Conservation (phyloP, 2,329 filamentous ascomycete species). For the Talaromyces rugulosus region DNA sequence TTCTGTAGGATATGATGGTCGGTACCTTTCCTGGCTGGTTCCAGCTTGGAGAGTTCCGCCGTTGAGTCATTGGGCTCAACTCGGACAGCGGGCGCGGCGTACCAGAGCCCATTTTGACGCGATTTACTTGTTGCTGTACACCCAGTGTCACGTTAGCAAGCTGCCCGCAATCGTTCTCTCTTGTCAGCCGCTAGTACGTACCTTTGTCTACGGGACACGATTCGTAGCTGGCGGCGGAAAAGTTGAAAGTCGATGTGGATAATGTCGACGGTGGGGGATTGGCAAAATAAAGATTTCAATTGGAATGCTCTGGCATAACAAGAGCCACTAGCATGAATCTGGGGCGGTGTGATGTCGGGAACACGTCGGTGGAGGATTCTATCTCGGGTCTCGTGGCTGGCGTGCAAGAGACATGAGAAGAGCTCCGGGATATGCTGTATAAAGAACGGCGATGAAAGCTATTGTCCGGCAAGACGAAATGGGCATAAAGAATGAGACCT, state of each 20-base stretch:
- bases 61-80: constrained; percentile 77
- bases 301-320: constrained; percentile 12
- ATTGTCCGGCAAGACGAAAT: not conserved
- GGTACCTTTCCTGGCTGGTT: constrained; percentile 69
- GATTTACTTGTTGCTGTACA: not conserved
- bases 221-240: not conserved
- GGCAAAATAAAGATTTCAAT: not conserved
- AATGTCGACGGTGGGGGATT: not conserved
- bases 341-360: constrained; percentile 1
- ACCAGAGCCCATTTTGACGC: constrained; percentile 55
- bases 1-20: constrained; percentile 9
- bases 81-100: constrained; percentile 76
- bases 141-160: not conserved
- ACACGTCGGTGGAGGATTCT: not conserved
- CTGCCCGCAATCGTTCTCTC: not conserved
- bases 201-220: not conserved
- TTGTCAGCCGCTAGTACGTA: not conserved
- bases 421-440: not conserved
- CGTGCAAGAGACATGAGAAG: not conserved
- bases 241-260: not conserved
- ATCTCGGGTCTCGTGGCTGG: not conserved
- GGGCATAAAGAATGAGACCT: constrained; percentile 11
- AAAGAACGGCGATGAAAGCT: not conserved
- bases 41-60: constrained; percentile 90
- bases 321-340: constrained; percentile 2